These are phyloP conservation scores for Dalbergia oliveri DNA, from an alignment of 306 rosid species.

Conservation along the genomic window DNA sequence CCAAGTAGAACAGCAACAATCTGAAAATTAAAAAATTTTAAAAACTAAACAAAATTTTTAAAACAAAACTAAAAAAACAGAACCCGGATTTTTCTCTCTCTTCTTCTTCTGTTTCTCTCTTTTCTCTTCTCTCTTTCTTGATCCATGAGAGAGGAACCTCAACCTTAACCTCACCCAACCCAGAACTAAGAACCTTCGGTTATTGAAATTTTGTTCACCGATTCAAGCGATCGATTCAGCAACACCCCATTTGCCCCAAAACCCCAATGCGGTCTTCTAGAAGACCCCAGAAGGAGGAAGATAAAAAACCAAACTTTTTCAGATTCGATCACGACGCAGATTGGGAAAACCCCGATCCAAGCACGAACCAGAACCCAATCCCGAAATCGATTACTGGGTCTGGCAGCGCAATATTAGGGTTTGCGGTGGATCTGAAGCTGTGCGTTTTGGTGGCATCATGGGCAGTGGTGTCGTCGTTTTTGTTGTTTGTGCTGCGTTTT, in stretches of 20 bases:
- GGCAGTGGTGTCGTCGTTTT: slow-evolving; percentile 42
- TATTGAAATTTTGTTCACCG: not conserved
- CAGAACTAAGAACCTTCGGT: slow-evolving; percentile 35
- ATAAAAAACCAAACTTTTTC: slow-evolving; percentile 14
- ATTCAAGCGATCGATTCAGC: slow-evolving; percentile 26
- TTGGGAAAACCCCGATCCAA: not conserved
- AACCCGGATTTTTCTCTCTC: slow-evolving; percentile 51
- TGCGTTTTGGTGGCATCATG: slow-evolving; percentile 55
- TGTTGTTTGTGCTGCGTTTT: slow-evolving; percentile 34
- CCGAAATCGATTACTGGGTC: not conserved
- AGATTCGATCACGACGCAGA: slow-evolving; percentile 54
- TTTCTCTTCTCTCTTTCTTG: slow-evolving; percentile 30
- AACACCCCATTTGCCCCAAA: slow-evolving; percentile 23
- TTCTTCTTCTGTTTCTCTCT: slow-evolving; percentile 38
- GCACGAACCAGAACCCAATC: not conserved
- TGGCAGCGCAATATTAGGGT: not conserved
- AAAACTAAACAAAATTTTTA: slow-evolving; percentile 7
- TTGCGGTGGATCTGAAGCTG: slow-evolving; percentile 75
- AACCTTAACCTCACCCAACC: slow-evolving; percentile 8
- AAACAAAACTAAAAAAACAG: slow-evolving; percentile 31
- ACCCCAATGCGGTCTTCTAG: slow-evolving; percentile 69
- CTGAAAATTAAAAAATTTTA: not conserved
- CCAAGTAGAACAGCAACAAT: slow-evolving; percentile 53
- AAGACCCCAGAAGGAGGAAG: slow-evolving; percentile 48
- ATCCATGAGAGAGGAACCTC: slow-evolving; percentile 58